Evolutionary conservation across 805 yeast species (phyloP), one percentile per base, ranked within the genome.

Genomic region (Ogataea saltuana): DNA sequence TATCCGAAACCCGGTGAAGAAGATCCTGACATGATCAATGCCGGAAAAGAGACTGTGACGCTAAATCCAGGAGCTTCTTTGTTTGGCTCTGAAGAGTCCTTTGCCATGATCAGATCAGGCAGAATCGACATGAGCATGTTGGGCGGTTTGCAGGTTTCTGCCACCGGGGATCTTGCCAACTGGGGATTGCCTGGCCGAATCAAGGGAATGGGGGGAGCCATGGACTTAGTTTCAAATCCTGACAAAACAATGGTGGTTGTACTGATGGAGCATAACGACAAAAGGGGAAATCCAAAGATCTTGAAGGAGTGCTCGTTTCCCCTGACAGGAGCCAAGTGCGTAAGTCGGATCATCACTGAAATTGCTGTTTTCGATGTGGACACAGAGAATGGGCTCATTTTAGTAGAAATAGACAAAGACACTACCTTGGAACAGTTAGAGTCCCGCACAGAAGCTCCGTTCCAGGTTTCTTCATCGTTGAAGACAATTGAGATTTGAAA

Each of bases 151-250:
- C 78, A 74, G 52, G 78, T 75, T 7, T 68, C 76, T 2, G 62
- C 65, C 31, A 56, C 45, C 36, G 79, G 78, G 29, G 79, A 74
- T 45, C 65, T 74, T 28, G 79, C 80, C 30, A 74, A 74, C 56
- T 74, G 79, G 78, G 76, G 72, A 19, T 60, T 74, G 5, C 79
- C 80, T 1, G 78, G 78, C 7, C 61, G 67, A 45, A 69, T 74
- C 32, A 73, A 71, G 54, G 79, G 78, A 15, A 75, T 74, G 73
- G 79, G 79, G 18, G 78, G 79, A 13, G 78, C 78, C 17, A 75
- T 75, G 78, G 78, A 73, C 50, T 64, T 74, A 21, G 78, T 72
- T 8, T 68, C 75, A 8, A 71, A 72, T 48, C 76, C 76, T 10
- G 58, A 58, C 18, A 55, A 63, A 29, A 74, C 78, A 4, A 59